Base-by-base conservation (phyloP, 2,329 filamentous ascomycete species). In the Fusarium armeniacum region DNA sequence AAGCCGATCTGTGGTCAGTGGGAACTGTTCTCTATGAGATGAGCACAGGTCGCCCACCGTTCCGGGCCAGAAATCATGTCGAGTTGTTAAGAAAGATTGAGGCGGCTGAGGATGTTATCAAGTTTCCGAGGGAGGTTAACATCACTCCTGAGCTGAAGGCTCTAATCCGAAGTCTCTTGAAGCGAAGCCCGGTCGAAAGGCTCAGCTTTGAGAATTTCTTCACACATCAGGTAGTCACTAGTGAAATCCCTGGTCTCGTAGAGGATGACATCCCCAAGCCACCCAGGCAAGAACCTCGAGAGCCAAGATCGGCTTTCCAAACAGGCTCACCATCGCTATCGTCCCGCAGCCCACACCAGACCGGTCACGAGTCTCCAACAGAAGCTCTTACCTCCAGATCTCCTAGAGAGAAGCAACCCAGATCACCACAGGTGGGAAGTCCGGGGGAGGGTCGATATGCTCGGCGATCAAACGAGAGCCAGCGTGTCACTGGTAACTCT, bases 1-100 rank as follows among this genome's bases (percentile, higher is more conserved):
- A 97, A 80, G 95, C 94, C 47, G 96, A 99, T 82, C 83, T 99
- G 35, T 99, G 96, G 96, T 99, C 96, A 24, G 93, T 98, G 35
- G 96, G 96, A 52, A 97, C 96, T 20, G 96, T 99, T 11, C 83
- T 97, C 26, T 97, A 93, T 78, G 96, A 99, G 81, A 97, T 99
- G 94, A 89, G 96, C 65, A 93, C 91, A 9, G 95, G 94, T 55
- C 91, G 89, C 67, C 94, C 96, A 24, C 96, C 96, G 0, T 99
- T 98, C 81, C 87, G 93, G 70, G 96, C 96, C 33, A 89, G 89
- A 58, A 98, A 99, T 77, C 96, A 99, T 76, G 94, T 99, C 41
- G 96, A 99, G 78, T 83, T 99, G 36, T 86, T 98, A 44, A 89
- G 93, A 65, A 96, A 92, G 82, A 99, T 99, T 70, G 95, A 98